These are phyloP conservation scores for Lepidium aucheri DNA, from an alignment of 345 rosid species.

Conservation along the genomic window DNA sequence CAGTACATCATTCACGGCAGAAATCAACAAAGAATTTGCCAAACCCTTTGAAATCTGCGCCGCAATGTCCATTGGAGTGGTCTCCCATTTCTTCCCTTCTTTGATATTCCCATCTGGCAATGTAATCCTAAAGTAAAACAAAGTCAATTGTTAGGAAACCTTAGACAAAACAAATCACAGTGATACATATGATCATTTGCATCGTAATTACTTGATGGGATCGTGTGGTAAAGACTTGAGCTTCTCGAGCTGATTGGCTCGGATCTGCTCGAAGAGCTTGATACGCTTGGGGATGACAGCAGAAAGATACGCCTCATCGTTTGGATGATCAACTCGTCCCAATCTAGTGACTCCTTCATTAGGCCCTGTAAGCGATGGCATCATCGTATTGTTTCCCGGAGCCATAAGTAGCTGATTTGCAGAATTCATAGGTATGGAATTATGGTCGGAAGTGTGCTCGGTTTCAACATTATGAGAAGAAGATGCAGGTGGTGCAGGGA, in stretches of 20 bases:
- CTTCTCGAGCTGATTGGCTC: slow-evolving; percentile 47
- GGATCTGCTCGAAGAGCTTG: slow-evolving; percentile 56
- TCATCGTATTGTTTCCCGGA: no score
- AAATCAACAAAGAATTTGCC: slow-evolving; percentile 64
- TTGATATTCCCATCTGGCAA: slow-evolving; percentile 65
- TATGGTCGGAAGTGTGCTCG: no score
- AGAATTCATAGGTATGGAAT: no score
- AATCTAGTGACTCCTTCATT: no score
- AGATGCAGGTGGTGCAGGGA: no score
- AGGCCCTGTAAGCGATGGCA: no score
- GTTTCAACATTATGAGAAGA: no score
- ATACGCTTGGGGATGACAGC: slow-evolving; percentile 61
- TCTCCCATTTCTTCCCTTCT: slow-evolving; percentile 83
- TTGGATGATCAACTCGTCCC: slow-evolving; percentile 20
- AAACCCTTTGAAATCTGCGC: slow-evolving; percentile 58
- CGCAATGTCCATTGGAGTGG: slow-evolving; percentile 71
- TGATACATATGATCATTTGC: background rate
- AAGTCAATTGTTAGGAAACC: background rate
- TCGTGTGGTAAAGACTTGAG: slow-evolving; percentile 58
- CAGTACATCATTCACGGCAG: slow-evolving; percentile 64
- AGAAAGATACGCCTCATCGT: slow-evolving; percentile 55
- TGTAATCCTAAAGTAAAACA: slow-evolving; percentile 39
- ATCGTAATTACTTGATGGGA: slow-evolving; percentile 50
- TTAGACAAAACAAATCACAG: background rate
- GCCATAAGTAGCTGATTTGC: no score